phyloP scores from a whole-genome alignment of 495 filamentous ascomycete species.

The Glonium stellatum region DNA sequence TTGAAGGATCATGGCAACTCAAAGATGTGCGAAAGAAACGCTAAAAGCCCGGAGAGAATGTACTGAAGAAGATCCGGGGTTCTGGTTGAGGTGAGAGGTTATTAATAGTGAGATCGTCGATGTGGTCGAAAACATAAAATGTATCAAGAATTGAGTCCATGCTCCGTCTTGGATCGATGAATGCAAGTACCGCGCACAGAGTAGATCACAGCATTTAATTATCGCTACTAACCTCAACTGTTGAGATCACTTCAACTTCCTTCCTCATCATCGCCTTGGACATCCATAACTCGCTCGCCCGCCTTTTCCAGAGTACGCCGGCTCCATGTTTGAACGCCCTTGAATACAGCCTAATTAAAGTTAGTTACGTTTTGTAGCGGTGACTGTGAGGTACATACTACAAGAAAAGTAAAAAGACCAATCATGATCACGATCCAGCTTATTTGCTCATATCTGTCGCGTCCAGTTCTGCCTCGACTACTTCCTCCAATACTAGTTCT shows the following conservation, averaged over 20 bases:
- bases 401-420: constrained; percentile 74
- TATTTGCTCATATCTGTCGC: constrained; percentile 65
- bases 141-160: no score
- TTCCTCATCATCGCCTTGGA: constrained; percentile 66
- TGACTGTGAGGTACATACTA: constrained; percentile 48
- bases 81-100: no score
- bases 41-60: no score
- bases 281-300: constrained; percentile 73
- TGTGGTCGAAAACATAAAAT: no score
- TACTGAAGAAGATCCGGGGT: no score
- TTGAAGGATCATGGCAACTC: constrained; percentile 73
- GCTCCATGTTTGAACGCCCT: constrained; percentile 64
- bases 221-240: neutral
- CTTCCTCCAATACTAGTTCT: constrained; percentile 46
- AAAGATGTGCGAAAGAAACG: constrained; percentile 66
- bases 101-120: no score
- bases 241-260: constrained; percentile 24
- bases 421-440: constrained; percentile 72
- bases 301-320: constrained; percentile 63
- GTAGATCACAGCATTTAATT: neutral
- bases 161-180: no score
- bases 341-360: constrained; percentile 62
- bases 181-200: neutral
- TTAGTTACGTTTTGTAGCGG: constrained; percentile 22
- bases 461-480: constrained; percentile 51